Percentiles rank a stretch among this genome's conserved stretches.
Conservation (phyloP, 2,329 filamentous ascomycete genomes). For the Cladophialophora bantiana region DNA sequence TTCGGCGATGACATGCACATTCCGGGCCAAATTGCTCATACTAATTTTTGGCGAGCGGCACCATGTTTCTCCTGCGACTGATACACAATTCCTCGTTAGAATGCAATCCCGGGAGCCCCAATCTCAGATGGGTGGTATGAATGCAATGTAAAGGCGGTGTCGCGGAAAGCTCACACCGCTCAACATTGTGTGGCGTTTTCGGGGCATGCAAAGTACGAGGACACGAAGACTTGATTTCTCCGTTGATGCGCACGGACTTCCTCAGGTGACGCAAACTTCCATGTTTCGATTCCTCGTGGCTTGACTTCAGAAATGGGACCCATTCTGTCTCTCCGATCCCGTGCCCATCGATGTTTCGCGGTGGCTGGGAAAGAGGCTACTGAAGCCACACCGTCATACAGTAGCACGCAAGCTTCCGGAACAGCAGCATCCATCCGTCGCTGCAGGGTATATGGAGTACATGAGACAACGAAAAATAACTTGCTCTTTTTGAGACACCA, state of each 20-base stretch:
- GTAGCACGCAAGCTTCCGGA: constrained; percentile 3
- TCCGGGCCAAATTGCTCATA: neutral
- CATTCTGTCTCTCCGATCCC: neutral
- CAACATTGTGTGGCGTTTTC: neutral
- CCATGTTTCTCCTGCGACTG: neutral
- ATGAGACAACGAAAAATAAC: neutral
- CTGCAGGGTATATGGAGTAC: constrained; percentile 4
- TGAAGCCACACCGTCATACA: constrained; percentile 13
- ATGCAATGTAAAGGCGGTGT: constrained; percentile 4
- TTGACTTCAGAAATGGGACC: neutral
- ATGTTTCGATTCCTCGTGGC: constrained; percentile 4
- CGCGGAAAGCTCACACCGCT: constrained; percentile 13
- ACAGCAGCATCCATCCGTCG: constrained; percentile 5
- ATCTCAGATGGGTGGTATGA: neutral
- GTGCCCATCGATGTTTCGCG: neutral
- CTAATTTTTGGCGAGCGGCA: neutral
- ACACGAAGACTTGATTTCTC: neutral
- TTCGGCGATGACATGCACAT: neutral
- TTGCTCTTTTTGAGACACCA: neutral
- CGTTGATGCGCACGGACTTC: neutral
- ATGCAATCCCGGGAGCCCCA: neutral
- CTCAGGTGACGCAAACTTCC: neutral
- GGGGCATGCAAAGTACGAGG: neutral
- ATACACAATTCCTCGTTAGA: neutral
- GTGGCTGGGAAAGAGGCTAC: constrained; percentile 20